A percentile compares a stretch with the other conserved stretches of the same genome.
Evolutionary conservation across 2,329 filamentous ascomycete genomes (phyloP).

Genomic region (Pseudopithomyces chartarum): DNA sequence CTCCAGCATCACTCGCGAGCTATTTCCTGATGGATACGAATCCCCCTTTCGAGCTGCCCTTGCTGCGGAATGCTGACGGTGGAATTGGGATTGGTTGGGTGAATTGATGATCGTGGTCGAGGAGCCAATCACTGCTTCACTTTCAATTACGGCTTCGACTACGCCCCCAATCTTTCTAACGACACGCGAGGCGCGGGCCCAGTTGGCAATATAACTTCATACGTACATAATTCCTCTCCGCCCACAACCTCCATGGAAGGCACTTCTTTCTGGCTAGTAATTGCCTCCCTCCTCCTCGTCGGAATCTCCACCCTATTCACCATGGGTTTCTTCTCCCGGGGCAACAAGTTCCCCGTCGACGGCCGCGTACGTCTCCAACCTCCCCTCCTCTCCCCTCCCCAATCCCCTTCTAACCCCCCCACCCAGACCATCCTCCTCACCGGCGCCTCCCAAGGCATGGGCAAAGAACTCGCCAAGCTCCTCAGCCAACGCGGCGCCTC

Average conservation of each 20-base stretch:
- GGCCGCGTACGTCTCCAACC: constrained; percentile 77
- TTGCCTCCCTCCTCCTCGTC: constrained; percentile 42
- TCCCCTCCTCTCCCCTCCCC: no score
- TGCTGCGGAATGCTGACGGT: neutral
- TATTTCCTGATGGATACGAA: neutral
- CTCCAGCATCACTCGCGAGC: neutral
- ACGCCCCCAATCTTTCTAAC: neutral
- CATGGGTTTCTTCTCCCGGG: constrained; percentile 72
- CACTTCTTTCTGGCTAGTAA: constrained; percentile 36
- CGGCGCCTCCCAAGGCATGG: constrained; percentile 92
- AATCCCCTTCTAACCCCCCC: no score
- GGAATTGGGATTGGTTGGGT: neutral
- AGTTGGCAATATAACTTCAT: no score
- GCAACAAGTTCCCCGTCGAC: constrained; percentile 81
- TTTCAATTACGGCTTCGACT: no score
- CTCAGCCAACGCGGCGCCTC: constrained; percentile 85
- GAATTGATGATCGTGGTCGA: no score
- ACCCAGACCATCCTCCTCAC: constrained; percentile 90
- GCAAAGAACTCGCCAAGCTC: constrained; percentile 72
- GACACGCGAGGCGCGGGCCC: no score
- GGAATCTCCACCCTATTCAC: constrained; percentile 47
- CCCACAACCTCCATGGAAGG: neutral
- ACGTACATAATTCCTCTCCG: neutral
- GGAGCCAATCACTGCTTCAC: no score
- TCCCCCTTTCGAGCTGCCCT: no score